Evolutionary conservation across 768 basidiomycete genomes (phyloP).

Genomic region (Mycena galericulata): DNA sequence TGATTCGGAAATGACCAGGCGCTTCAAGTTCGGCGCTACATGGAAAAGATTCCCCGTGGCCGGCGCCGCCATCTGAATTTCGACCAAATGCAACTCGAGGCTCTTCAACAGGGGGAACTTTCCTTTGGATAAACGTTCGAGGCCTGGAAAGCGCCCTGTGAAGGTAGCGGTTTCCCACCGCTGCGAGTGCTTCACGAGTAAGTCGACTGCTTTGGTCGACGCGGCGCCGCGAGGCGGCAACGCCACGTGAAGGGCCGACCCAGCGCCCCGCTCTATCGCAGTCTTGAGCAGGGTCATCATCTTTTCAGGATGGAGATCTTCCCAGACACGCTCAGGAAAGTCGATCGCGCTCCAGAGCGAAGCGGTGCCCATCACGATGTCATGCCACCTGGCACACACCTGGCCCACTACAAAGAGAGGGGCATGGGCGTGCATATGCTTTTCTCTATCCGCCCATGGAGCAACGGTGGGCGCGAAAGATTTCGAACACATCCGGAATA

Average conservation of each 20-base stretch:
- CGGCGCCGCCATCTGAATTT: too few relatives aligned
- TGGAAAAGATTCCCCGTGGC: too few relatives aligned
- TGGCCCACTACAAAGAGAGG: conserved; percentile 24
- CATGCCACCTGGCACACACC: conserved; percentile 27
- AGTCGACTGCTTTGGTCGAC: conserved; percentile 20
- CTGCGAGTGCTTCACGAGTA: too few relatives aligned
- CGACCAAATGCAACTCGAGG: too few relatives aligned
- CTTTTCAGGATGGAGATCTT: conserved; percentile 25
- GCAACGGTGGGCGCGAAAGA: conserved; percentile 16
- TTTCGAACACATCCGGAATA: conserved; percentile 23
- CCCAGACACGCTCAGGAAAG: conserved; percentile 21
- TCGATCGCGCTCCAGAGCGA: too few relatives aligned
- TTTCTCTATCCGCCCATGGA: conserved; percentile 24
- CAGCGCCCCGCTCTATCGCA: conserved; percentile 15
- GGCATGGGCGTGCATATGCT: conserved; percentile 23
- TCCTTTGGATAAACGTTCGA: conserved; percentile 20
- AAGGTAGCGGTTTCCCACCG: conserved; percentile 25
- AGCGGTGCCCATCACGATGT: conserved; percentile 27
- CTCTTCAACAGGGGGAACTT: too few relatives aligned
- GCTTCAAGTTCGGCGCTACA: conserved; percentile 23
- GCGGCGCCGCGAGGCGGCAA: conserved; percentile 8
- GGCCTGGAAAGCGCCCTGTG: conserved; percentile 6
- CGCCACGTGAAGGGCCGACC: conserved; percentile 18
- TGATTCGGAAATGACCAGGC: conserved; percentile 18
- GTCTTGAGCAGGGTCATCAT: conserved; percentile 22